Evolutionary conservation across 768 basidiomycete genomes (phyloP).

Genomic region (Naematelia encephala): DNA sequence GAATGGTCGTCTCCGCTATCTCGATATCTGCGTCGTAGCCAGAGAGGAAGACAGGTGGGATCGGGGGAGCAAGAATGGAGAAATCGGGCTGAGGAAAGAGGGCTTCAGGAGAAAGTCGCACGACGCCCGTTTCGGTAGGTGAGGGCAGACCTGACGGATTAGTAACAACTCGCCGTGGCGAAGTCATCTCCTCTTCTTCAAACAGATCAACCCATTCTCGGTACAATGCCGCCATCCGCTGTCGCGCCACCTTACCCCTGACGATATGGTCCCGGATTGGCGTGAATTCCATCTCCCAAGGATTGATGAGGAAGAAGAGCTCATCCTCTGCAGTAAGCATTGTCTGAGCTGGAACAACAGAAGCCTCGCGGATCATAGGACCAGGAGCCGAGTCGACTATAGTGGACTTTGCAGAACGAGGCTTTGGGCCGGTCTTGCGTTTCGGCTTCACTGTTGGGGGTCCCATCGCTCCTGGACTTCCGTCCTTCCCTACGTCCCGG

Average conservation of each 20-base stretch:
- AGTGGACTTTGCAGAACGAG: slow-evolving; percentile 15
- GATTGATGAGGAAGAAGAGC: slow-evolving; percentile 33
- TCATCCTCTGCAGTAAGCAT: slow-evolving; percentile 18
- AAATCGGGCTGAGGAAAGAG: slow-evolving; percentile 34
- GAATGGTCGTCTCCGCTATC: slow-evolving; percentile 19
- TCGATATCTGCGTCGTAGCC: slow-evolving; percentile 23
- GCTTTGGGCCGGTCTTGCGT: slow-evolving; percentile 21
- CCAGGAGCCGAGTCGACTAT: slow-evolving; percentile 7
- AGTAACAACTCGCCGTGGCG: slow-evolving; percentile 14
- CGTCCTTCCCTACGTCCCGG: slow-evolving; percentile 16
- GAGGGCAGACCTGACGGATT: slow-evolving; percentile 39
- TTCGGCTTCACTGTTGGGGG: slow-evolving; percentile 37
- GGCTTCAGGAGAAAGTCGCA: slow-evolving; percentile 30
- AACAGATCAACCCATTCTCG: slow-evolving; percentile 35
- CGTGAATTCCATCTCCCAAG: slow-evolving; percentile 45
- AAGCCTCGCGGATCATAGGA: slow-evolving; percentile 9
- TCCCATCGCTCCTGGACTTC: slow-evolving; percentile 39
- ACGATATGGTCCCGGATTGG: slow-evolving; percentile 39
- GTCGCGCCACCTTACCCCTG: slow-evolving; percentile 21
- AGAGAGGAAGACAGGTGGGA: slow-evolving; percentile 39
- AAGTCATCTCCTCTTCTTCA: slow-evolving; percentile 26
- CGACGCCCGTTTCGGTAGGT: slow-evolving; percentile 38
- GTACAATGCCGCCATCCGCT: slow-evolving; percentile 31
- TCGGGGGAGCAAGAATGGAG: slow-evolving; percentile 38
- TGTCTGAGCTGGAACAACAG: slow-evolving; percentile 8